Conservation (phyloP, 148 eudicot genomes). For the Vaccinium darrowii region DNA sequence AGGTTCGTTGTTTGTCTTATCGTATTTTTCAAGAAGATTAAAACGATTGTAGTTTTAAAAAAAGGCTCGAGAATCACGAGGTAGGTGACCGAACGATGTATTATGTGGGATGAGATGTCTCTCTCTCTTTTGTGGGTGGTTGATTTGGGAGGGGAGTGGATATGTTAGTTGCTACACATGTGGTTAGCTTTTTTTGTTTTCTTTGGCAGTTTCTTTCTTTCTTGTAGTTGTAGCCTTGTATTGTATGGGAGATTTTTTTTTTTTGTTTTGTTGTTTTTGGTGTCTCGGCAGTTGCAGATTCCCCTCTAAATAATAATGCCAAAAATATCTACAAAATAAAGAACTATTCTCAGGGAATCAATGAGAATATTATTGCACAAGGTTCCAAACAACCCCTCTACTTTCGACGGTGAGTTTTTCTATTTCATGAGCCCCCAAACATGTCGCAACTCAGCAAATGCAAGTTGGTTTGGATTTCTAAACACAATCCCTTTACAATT, state of each 20-base stretch:
- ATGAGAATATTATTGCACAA: neutral
- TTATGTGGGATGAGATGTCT: neutral
- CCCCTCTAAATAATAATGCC: neutral
- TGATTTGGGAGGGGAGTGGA: slow-evolving; percentile 8
- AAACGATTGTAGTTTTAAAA: neutral
- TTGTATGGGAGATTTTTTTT: neutral
- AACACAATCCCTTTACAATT: neutral
- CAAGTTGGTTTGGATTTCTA: neutral
- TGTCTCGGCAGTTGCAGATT: neutral
- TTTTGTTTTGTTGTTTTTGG: neutral
- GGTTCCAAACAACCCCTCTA: neutral
- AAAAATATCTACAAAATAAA: neutral
- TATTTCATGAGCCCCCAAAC: neutral
- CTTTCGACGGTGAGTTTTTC: neutral
- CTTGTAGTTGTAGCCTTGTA: neutral
- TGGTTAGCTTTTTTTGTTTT: neutral
- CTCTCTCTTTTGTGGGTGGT: neutral
- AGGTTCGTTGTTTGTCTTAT: slow-evolving; percentile 7
- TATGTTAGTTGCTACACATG: neutral
- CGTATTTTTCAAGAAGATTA: neutral
- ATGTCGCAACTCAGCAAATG: neutral
- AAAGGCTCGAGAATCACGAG: slow-evolving; percentile 19
- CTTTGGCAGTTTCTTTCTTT: neutral
- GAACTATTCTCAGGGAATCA: neutral
- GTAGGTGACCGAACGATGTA: slow-evolving; percentile 1